These are phyloP conservation scores for Boletus coccyginus DNA, from an alignment of 768 basidiomycete genomes.

Conservation along the genomic window DNA sequence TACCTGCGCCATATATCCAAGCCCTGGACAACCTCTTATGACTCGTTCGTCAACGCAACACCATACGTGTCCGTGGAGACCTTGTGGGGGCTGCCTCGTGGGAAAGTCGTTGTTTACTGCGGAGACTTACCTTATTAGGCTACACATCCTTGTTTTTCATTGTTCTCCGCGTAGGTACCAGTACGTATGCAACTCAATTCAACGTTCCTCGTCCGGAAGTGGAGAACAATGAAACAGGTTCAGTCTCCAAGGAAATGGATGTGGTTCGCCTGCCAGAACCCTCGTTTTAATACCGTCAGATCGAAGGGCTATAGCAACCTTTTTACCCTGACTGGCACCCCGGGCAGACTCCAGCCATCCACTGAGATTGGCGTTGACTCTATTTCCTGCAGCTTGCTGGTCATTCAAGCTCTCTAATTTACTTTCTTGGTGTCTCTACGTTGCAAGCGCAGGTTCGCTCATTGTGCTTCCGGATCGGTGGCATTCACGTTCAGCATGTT, in stretches of 20 bases:
- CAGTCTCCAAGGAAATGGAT: conserved; percentile 25
- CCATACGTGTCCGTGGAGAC: conserved; percentile 5
- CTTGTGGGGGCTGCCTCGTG: not conserved
- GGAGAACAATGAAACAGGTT: conserved; percentile 23
- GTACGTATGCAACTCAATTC: conserved; percentile 5
- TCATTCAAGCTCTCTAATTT: conserved; percentile 16
- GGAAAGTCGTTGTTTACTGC: conserved; percentile 2
- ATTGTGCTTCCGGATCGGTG: not conserved
- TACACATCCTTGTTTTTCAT: conserved; percentile 14
- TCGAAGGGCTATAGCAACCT: not conserved
- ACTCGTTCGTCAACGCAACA: not conserved
- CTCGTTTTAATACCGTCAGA: not conserved
- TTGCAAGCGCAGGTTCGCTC: conserved; percentile 24
- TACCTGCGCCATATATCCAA: conserved; percentile 29
- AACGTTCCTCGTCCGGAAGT: not conserved
- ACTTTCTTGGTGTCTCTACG: not conserved
- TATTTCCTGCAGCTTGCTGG: conserved; percentile 25
- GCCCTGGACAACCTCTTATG: conserved; percentile 1
- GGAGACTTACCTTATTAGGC: conserved; percentile 16
- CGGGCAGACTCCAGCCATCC: not conserved
- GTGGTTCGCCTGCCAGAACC: not conserved
- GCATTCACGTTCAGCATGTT: conserved; percentile 13
- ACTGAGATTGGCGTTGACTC: not conserved
- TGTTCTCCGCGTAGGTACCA: conserved; percentile 19
- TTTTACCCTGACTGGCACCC: not conserved